Evolutionary conservation across 345 rosid genomes (phyloP), one percentile per base, ranked within the genome.

Genomic region (Ricinus communis): DNA sequence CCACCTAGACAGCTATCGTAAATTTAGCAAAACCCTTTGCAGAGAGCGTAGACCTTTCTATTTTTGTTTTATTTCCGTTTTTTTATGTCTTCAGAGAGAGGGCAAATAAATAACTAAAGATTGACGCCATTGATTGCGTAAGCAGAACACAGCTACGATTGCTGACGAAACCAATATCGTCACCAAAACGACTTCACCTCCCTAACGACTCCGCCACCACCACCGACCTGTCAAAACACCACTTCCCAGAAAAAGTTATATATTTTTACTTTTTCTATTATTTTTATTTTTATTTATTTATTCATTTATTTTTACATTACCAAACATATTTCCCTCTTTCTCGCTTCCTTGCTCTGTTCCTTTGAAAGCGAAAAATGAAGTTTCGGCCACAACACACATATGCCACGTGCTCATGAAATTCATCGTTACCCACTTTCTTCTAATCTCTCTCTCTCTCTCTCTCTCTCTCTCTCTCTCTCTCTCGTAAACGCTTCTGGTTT

Each of bases 131-230:
- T 70, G 64, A 21, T 2, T 38, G 58, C 74, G 66, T 63, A 63
- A 75, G 14, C 65, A 14, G 10, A 57, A 70, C 65, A 64, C 66
- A 47, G 74, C 79, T 45, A 57, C 18, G 11, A 47, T 10, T 33
- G 71, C 65, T 69, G 74, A 70, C 70, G 46, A 11, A 21, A 45
- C 7, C 24, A 8, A 18, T 19, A 24, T 30, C 66, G 74, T 75
- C 79, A 75, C 65, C 51, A 9, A 62, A 70, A 75, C 74, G 70
- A 75, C 74, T 65, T 75, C 79, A 75, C 70, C 50, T 18, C 41
- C 18, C 31, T 65, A 15, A 28, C 7, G 27, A 47, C 18, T 19
- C 55, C 50, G 36, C 21, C 22, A 22, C 55, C 50, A 21, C 21
- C 22, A 22, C 38, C 21, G 15, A 33, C 38, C 2, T 33, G 38